Evolutionary conservation across 108 stramenopile species (phyloP).

Genomic region (Conticribra weissflogii): DNA sequence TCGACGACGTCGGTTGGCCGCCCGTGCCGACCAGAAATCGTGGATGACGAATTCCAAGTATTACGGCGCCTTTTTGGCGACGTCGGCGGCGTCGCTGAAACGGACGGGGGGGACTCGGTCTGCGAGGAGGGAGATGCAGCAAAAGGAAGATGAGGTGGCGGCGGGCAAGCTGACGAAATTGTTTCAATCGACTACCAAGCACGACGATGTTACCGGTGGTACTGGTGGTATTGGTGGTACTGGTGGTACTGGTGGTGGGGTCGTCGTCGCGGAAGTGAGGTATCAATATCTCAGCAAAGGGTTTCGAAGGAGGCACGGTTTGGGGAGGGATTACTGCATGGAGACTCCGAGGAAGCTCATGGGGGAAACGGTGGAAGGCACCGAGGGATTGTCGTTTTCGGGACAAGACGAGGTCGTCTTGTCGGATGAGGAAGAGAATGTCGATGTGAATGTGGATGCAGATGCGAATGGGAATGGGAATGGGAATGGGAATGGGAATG

Average conservation of each 20-base stretch:
- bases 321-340: conserved; percentile 52
- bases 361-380: conserved; percentile 28
- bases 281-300: conserved; percentile 63
- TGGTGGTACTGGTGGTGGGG: no score
- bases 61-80: neutral
- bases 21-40: neutral
- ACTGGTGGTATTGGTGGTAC: no score
- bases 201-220: no score
- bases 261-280: conserved; percentile 58
- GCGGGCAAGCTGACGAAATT: conserved; percentile 49
- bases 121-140: conserved; percentile 7
- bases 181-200: conserved; percentile 20
- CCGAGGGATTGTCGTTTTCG: neutral
- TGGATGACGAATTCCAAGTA: neutral
- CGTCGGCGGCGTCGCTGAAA: neutral
- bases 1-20: no score
- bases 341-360: conserved; percentile 20
- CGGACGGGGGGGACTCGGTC: neutral
- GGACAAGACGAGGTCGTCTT: neutral
- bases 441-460: neutral
- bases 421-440: neutral
- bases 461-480: neutral
- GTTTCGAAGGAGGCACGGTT: conserved; percentile 63
- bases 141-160: conserved; percentile 56
- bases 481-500: neutral